Conservation (phyloP, 2,329 filamentous ascomycete species). For the Thielaviopsis musarum region DNA sequence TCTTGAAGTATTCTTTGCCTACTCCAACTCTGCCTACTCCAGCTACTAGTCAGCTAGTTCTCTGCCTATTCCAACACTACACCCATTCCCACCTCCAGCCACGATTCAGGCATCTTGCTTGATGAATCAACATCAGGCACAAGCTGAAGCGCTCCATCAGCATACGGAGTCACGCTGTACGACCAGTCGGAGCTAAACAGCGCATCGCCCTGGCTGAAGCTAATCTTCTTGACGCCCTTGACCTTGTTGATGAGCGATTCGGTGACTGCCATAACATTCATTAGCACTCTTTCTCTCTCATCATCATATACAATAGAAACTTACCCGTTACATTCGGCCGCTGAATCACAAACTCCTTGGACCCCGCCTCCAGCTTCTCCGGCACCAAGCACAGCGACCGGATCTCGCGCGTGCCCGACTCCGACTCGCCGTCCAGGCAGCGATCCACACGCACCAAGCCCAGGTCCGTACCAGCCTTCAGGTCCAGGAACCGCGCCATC, state of each 20-base stretch:
- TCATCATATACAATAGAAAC: too few relatives aligned
- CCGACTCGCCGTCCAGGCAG: constrained; percentile 4
- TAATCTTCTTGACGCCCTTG: constrained; percentile 1
- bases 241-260: not conserved
- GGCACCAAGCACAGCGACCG: constrained; percentile 8
- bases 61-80: constrained; percentile 32
- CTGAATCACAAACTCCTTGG: constrained; percentile 12
- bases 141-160: constrained; percentile 7
- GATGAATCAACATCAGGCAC: constrained; percentile 2
- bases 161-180: constrained; percentile 9
- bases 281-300: too few relatives aligned
- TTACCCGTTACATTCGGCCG: constrained; percentile 10
- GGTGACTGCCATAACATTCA: not conserved
- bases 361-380: constrained; percentile 5
- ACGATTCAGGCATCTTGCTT: constrained; percentile 20
- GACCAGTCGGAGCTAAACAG: constrained; percentile 25
- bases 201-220: constrained; percentile 29
- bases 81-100: constrained; percentile 39
- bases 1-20: too few relatives aligned
- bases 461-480: constrained; percentile 39
- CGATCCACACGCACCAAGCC: constrained; percentile 51
- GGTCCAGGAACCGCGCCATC: constrained; percentile 47
- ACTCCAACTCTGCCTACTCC: constrained; percentile 19
- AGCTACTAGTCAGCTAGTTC: too few relatives aligned
- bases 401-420: constrained; percentile 3